phyloP scores from a whole-genome alignment of 2,329 filamentous ascomycete species.

The Colletotrichum australisinense region DNA sequence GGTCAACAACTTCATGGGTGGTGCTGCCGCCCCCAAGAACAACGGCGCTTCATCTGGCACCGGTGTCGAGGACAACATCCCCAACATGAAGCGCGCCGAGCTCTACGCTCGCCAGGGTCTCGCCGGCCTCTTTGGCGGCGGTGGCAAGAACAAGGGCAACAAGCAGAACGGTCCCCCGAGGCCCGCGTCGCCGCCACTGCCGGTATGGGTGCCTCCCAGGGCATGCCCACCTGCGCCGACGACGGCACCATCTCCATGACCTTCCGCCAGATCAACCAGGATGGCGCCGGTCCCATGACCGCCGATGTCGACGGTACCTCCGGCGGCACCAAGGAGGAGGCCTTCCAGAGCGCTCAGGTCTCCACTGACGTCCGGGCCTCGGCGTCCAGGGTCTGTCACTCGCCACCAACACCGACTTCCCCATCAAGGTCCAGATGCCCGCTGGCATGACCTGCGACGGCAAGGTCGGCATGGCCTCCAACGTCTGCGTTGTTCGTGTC shows the following conservation, averaged over 20 bases:
- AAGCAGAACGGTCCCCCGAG: slow-evolving; percentile 59
- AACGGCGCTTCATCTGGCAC: slow-evolving; percentile 50
- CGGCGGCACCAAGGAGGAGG: slow-evolving; percentile 68
- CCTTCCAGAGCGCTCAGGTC: slow-evolving; percentile 70
- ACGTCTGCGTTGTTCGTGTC: slow-evolving; percentile 74
- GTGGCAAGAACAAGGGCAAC: slow-evolving; percentile 49
- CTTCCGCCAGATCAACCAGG: slow-evolving; percentile 79
- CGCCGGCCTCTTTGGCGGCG: slow-evolving; percentile 41
- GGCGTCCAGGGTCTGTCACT: slow-evolving; percentile 67
- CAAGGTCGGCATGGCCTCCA: slow-evolving; percentile 65
- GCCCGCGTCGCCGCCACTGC: slow-evolving; percentile 63
- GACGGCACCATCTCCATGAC: slow-evolving; percentile 72
- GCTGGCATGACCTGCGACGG: slow-evolving; percentile 75
- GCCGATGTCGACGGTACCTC: slow-evolving; percentile 72
- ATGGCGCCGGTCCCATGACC: slow-evolving; percentile 73
- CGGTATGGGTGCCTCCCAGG: slow-evolving; percentile 63
- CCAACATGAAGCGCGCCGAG: slow-evolving; percentile 38
- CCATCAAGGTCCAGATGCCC: slow-evolving; percentile 73
- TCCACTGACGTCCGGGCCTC: slow-evolving; percentile 69
- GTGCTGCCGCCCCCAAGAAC: slow-evolving; percentile 50
- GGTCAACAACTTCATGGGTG: slow-evolving; percentile 70
- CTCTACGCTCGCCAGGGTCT: slow-evolving; percentile 41
- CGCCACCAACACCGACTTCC: slow-evolving; percentile 72
- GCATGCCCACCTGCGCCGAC: slow-evolving; percentile 71
- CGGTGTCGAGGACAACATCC: slow-evolving; percentile 58